phyloP scores from a whole-genome alignment of 2,329 filamentous ascomycete genomes.

The Bipolaris bicolor region DNA sequence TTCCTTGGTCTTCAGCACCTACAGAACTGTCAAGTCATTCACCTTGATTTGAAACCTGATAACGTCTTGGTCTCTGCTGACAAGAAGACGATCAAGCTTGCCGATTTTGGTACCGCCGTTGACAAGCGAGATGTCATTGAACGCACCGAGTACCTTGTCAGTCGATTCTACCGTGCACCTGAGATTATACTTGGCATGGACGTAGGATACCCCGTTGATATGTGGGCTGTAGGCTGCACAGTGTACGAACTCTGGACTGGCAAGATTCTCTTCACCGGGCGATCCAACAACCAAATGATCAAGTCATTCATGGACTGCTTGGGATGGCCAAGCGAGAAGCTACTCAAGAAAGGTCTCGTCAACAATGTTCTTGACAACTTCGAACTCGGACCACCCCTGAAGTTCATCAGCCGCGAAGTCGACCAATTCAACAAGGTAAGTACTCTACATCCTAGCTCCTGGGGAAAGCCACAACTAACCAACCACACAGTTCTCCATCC shows the following conservation, averaged over 20 bases:
- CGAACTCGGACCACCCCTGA: constrained; percentile 64
- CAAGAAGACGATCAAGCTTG: constrained; percentile 83
- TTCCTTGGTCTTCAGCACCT: constrained; percentile 88
- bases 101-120: constrained; percentile 94
- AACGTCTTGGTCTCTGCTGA: constrained; percentile 75
- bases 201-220: constrained; percentile 92
- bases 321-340: constrained; percentile 87
- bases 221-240: constrained; percentile 98
- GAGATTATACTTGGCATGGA: constrained; percentile 97
- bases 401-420: constrained; percentile 81
- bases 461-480: constrained; percentile 16
- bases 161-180: constrained; percentile 94
- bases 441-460: constrained; percentile 1
- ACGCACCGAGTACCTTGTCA: constrained; percentile 92
- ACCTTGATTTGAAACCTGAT: constrained; percentile 96
- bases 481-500: constrained; percentile 64
- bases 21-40: constrained; percentile 89
- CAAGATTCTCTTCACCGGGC: constrained; percentile 93
- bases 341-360: constrained; percentile 74
- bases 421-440: constrained; percentile 53
- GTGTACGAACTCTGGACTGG: constrained; percentile 97
- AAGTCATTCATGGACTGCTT: constrained; percentile 95
- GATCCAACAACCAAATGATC: constrained; percentile 98
- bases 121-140: constrained; percentile 83
- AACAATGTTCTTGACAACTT: constrained; percentile 77